Percentiles rank a stretch among this genome's conserved stretches.
phyloP scores from a whole-genome alignment of 202 grass and related monocot genomes.

The Saccharum hybrid region DNA sequence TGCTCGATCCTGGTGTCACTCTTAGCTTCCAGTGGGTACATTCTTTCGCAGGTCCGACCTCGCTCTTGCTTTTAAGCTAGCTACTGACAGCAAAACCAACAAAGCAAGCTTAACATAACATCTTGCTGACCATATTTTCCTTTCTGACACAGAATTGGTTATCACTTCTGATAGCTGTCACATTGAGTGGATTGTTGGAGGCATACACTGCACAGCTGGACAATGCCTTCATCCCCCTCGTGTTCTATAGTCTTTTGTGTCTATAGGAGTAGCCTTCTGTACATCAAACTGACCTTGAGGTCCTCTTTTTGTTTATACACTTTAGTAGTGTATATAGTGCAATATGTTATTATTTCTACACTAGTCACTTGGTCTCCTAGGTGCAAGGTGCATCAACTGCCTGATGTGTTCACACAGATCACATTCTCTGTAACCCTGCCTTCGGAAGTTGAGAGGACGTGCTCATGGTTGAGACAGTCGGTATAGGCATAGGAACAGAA shows the following conservation, averaged over 20 bases:
- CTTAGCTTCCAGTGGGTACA: slow-evolving; percentile 81
- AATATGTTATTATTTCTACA: slow-evolving; percentile 24
- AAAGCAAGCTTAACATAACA: not conserved
- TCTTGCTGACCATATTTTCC: slow-evolving; percentile 24
- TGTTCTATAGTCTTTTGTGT: slow-evolving; percentile 95
- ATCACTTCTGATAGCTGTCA: slow-evolving; percentile 82
- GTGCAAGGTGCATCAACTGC: no score
- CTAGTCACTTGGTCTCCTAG: slow-evolving; percentile 9
- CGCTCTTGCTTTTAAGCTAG: slow-evolving; percentile 18
- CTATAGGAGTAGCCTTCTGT: slow-evolving; percentile 48
- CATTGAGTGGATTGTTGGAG: slow-evolving; percentile 82
- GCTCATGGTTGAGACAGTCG: not conserved
- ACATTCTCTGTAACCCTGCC: not conserved
- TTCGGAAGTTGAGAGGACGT: not conserved
- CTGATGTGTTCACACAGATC: not conserved
- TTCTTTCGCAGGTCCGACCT: slow-evolving; percentile 80
- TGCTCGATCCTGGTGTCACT: slow-evolving; percentile 84
- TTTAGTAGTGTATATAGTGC: slow-evolving; percentile 28
- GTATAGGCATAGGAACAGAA: slow-evolving; percentile 21
- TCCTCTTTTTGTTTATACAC: slow-evolving; percentile 41
- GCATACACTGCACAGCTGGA: slow-evolving; percentile 94
- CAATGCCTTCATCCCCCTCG: slow-evolving; percentile 97
- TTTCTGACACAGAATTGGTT: slow-evolving; percentile 78
- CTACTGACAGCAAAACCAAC: not conserved
- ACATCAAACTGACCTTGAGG: slow-evolving; percentile 43